Evolutionary conservation across 306 rosid species (phyloP).

Genomic region (Sophora flavescens): DNA sequence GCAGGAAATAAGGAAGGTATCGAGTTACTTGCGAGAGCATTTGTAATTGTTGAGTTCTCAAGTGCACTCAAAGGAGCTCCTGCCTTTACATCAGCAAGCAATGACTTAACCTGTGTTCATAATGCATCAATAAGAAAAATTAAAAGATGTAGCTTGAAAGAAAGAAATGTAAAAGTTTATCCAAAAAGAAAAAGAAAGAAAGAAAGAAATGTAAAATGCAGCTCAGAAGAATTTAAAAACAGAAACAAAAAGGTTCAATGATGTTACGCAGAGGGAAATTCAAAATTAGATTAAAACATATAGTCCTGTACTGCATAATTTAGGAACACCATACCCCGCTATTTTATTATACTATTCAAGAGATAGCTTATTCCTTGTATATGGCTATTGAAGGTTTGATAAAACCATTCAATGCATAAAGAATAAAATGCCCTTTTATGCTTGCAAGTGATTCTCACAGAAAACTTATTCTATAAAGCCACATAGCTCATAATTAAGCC

Average conservation of each 20-base stretch:
- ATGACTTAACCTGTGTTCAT: constrained; percentile 69
- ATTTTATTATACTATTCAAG: constrained; percentile 11
- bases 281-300: constrained; percentile 14
- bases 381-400: constrained; percentile 19
- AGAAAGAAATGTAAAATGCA: constrained; percentile 14
- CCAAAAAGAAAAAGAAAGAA: not conserved
- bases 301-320: constrained; percentile 13
- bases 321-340: constrained; percentile 32
- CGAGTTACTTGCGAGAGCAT: constrained; percentile 54
- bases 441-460: constrained; percentile 12
- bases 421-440: constrained; percentile 21
- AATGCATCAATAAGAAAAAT: constrained; percentile 40
- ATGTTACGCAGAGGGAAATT: constrained; percentile 22
- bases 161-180: not conserved
- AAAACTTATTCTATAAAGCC: constrained; percentile 4
- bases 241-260: not conserved
- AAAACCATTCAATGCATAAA: constrained; percentile 7
- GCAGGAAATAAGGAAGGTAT: constrained; percentile 75
- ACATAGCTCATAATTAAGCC: constrained; percentile 30
- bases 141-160: not conserved
- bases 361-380: constrained; percentile 3
- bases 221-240: constrained; percentile 21
- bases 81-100: constrained; percentile 70
- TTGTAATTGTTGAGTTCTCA: constrained; percentile 57
- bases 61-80: constrained; percentile 56